phyloP scores from a whole-genome alignment of 2,329 filamentous ascomycete genomes.

The Neopestalotiopsis sp. region DNA sequence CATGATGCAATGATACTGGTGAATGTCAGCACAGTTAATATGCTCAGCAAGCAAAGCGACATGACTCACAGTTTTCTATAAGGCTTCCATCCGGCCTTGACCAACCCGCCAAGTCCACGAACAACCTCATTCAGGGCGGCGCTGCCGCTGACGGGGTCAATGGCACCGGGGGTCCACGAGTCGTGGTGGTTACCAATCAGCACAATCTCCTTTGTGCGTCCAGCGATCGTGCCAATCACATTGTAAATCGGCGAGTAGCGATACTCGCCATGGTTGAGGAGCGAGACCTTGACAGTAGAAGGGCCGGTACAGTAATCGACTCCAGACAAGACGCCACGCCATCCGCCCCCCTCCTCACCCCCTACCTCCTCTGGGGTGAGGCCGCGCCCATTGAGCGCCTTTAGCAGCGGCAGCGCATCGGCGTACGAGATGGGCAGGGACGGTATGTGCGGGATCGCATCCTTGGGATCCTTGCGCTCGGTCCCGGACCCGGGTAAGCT shows the following conservation, averaged over 20 bases:
- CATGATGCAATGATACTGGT: conserved; percentile 64
- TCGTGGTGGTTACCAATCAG: conserved; percentile 77
- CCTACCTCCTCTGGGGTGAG: conserved; percentile 38
- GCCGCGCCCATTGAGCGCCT: conserved; percentile 72
- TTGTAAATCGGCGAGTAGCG: conserved; percentile 44
- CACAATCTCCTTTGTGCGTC: conserved; percentile 71
- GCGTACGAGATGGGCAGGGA: conserved; percentile 75
- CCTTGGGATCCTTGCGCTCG: conserved; percentile 62
- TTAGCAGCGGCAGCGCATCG: conserved; percentile 72
- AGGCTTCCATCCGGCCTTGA: conserved; percentile 74
- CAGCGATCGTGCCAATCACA: conserved; percentile 75
- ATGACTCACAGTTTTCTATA: conserved; percentile 22
- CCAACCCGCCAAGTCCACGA: conserved; percentile 67
- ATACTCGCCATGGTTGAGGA: conserved; percentile 52
- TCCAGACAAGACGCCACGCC: conserved; percentile 21
- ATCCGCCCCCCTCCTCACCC: conserved; percentile 3
- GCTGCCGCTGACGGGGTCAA: conserved; percentile 74
- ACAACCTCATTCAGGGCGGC: conserved; percentile 73
- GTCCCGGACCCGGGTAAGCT: conserved; percentile 65
- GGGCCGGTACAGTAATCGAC: conserved; percentile 24
- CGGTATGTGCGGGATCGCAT: conserved; percentile 53
- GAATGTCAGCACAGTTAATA: conserved; percentile 72
- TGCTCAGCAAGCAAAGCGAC: conserved; percentile 63
- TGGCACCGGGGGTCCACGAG: conserved; percentile 76
- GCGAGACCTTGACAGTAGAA: conserved; percentile 52